Evolutionary conservation across 176 grass and related monocot species (phyloP).

Genomic region (Dactylis glomerata): DNA sequence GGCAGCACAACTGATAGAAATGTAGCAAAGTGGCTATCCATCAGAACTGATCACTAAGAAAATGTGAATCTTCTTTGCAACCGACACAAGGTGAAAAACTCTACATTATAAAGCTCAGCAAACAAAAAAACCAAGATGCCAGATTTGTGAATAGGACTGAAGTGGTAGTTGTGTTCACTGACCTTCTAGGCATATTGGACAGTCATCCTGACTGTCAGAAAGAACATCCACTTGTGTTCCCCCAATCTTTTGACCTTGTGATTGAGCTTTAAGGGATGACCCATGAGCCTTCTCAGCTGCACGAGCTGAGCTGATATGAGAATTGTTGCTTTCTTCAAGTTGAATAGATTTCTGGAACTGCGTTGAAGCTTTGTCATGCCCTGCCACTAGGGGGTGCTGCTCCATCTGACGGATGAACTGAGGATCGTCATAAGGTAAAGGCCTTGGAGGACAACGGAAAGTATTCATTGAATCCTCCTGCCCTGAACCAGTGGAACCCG

Average conservation of each 20-base stretch:
- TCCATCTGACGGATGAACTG: constrained; percentile 35
- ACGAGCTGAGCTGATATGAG: constrained; percentile 26
- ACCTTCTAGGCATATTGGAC: constrained; percentile 86
- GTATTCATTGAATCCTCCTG: constrained; percentile 46
- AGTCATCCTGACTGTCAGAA: constrained; percentile 57
- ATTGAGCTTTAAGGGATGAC: constrained; percentile 30
- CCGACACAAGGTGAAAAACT: background rate
- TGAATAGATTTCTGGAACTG: constrained; percentile 31
- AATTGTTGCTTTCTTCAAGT: constrained; percentile 26
- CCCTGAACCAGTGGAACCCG: background rate
- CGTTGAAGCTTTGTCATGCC: constrained; percentile 33
- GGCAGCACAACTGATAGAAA: background rate
- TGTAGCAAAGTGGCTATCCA: background rate
- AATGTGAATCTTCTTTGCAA: background rate
- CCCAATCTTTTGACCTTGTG: constrained; percentile 14
- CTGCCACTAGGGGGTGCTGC: constrained; percentile 9
- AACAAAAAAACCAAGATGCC: background rate
- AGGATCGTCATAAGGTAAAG: constrained; percentile 71
- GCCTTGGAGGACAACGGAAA: constrained; percentile 56
- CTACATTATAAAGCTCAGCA: background rate
- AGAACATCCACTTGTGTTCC: constrained; percentile 11
- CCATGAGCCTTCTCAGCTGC: constrained; percentile 5
- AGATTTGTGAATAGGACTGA: background rate
- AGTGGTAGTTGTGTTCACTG: constrained; percentile 12
- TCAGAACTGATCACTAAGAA: constrained; percentile 15